These are phyloP conservation scores for Beauveria scarabaeidicola DNA, from an alignment of 2,329 filamentous ascomycete genomes.

Conservation along the genomic window DNA sequence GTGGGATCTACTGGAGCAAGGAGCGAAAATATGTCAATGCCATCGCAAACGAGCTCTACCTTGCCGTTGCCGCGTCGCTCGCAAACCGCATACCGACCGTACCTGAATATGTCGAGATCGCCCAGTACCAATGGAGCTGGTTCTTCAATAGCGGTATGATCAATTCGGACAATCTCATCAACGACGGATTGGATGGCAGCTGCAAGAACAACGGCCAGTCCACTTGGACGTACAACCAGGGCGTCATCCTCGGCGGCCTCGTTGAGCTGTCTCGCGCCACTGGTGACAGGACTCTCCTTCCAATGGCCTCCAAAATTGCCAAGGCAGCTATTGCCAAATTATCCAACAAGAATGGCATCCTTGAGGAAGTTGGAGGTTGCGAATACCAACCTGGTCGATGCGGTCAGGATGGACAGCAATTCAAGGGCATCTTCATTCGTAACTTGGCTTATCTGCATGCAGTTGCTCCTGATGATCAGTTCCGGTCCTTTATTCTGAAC, in stretches of 20 bases:
- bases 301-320: conserved; percentile 39
- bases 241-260: conserved; percentile 46
- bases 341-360: conserved; percentile 35
- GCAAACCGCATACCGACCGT: conserved; percentile 36
- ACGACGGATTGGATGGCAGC: conserved; percentile 40
- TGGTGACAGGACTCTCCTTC: conserved; percentile 31
- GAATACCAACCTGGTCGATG: conserved; percentile 29
- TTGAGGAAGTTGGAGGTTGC: conserved; percentile 31
- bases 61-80: conserved; percentile 43
- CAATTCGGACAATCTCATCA: conserved; percentile 40
- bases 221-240: conserved; percentile 51
- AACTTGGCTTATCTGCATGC: conserved; percentile 52
- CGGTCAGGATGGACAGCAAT: conserved; percentile 48
- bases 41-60: conserved; percentile 50
- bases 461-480: conserved; percentile 39
- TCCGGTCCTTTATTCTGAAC: conserved; percentile 44
- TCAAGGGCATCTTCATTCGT: conserved; percentile 64
- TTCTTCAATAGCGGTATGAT: conserved; percentile 43
- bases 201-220: conserved; percentile 45
- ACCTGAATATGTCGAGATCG: conserved; percentile 37
- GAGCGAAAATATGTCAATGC: conserved; percentile 42
- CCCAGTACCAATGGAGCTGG: conserved; percentile 44
- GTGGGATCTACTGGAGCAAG: conserved; percentile 51
- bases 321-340: conserved; percentile 40
- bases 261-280: conserved; percentile 42